These are phyloP conservation scores for Cercospora citrullina DNA, from an alignment of 2,329 filamentous ascomycete genomes.

Conservation along the genomic window DNA sequence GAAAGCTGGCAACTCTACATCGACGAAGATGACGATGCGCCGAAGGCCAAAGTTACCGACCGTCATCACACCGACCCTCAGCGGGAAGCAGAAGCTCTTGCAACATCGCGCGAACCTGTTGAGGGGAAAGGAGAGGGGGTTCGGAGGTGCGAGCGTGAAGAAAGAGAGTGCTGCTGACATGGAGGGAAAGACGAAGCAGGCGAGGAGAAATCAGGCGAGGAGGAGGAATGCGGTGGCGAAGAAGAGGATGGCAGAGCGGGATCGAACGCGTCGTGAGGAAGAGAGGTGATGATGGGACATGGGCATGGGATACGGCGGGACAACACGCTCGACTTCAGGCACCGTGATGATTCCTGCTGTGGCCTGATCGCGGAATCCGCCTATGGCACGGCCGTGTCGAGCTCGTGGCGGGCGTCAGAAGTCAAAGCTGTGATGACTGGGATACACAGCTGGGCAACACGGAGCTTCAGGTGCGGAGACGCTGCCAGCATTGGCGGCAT, in stretches of 20 bases:
- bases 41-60: background rate
- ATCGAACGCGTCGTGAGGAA: background rate
- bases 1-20: background rate
- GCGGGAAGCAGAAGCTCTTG: slow-evolving; percentile 5
- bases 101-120: slow-evolving; percentile 4
- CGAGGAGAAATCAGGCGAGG: background rate
- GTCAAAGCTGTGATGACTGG: background rate
- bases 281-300: background rate
- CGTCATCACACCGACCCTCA: background rate
- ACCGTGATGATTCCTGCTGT: background rate
- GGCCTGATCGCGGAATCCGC: background rate
- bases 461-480: background rate
- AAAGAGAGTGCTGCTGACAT: background rate
- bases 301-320: background rate
- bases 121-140: background rate
- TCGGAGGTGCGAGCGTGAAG: slow-evolving; percentile 1
- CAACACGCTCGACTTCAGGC: background rate
- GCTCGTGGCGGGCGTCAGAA: background rate
- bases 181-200: background rate
- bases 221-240: background rate
- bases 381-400: background rate
- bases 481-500: background rate
- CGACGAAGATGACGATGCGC: background rate
- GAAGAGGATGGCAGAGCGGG: background rate
- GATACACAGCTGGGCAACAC: background rate